Percentiles rank a stretch among this genome's conserved stretches.
phyloP scores from a whole-genome alignment of 192 early-diverging fungal species.

The Glomus cerebriforme region DNA sequence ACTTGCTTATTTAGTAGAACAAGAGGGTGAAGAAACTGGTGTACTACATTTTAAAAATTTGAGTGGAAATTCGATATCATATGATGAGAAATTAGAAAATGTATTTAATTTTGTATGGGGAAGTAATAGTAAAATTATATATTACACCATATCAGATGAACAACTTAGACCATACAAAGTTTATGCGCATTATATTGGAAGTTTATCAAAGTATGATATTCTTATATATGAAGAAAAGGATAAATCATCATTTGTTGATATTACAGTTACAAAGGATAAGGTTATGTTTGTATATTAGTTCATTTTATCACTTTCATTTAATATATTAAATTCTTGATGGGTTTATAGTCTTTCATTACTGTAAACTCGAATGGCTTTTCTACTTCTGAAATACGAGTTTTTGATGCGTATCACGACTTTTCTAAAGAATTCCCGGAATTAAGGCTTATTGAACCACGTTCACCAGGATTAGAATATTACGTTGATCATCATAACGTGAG shows the following conservation, averaged over 20 bases:
- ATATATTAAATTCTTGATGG: not conserved
- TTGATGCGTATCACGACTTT: conserved; percentile 53
- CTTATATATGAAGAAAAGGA: conserved; percentile 65
- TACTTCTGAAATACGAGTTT: conserved; percentile 65
- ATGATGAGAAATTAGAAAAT: conserved; percentile 40
- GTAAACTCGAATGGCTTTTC: conserved; percentile 73
- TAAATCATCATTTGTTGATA: conserved; percentile 73
- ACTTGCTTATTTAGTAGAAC: conserved; percentile 54
- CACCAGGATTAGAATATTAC: conserved; percentile 68
- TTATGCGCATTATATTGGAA: conserved; percentile 56
- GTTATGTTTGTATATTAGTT: conserved; percentile 6
- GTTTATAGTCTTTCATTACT: conserved; percentile 52
- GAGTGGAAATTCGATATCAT: conserved; percentile 28
- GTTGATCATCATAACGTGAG: conserved; percentile 72
- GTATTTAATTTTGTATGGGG: conserved; percentile 77
- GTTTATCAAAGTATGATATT: conserved; percentile 49
- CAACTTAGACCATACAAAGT: conserved; percentile 67
- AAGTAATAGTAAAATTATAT: conserved; percentile 55
- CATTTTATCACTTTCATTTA: not conserved
- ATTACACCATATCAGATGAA: conserved; percentile 70
- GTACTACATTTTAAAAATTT: conserved; percentile 54
- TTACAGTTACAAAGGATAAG: conserved; percentile 73
- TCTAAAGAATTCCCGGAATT: conserved; percentile 38
- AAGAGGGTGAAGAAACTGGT: conserved; percentile 57
- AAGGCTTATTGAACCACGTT: conserved; percentile 56